A percentile compares a stretch with the other conserved stretches of the same genome.
phyloP scores from a whole-genome alignment of 2,329 filamentous ascomycete species.

The Rutstroemia sp. region DNA sequence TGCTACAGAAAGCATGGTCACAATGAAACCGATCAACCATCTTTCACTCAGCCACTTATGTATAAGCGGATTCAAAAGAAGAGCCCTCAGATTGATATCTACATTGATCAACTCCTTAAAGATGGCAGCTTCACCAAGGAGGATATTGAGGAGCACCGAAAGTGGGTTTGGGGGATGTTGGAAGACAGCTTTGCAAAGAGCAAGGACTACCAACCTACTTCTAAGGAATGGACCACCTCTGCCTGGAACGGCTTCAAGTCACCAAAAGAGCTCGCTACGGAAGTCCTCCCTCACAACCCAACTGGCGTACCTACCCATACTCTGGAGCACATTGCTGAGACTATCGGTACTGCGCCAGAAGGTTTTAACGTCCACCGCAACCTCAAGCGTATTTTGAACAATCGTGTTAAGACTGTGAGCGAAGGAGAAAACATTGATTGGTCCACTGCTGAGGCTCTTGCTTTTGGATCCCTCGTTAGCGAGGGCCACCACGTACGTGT shows the following conservation, averaged over 20 bases:
- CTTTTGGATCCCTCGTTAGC: slow-evolving; percentile 82
- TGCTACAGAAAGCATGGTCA: slow-evolving; percentile 99
- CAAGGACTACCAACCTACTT: slow-evolving; percentile 93
- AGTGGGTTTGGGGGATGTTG: slow-evolving; percentile 99
- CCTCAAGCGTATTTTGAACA: slow-evolving; percentile 88
- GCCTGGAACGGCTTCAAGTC: slow-evolving; percentile 99
- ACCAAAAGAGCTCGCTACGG: slow-evolving; percentile 91
- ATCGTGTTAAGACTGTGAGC: slow-evolving; percentile 82
- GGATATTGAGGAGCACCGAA: slow-evolving; percentile 97
- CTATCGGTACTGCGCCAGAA: slow-evolving; percentile 72
- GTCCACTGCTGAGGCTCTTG: slow-evolving; percentile 92
- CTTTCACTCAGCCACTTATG: slow-evolving; percentile 99
- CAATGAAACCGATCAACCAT: slow-evolving; percentile 99
- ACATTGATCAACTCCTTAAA: slow-evolving; percentile 81
- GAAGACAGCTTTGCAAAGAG: slow-evolving; percentile 96
- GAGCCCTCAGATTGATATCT: slow-evolving; percentile 79
- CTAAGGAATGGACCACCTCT: slow-evolving; percentile 97
- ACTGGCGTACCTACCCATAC: slow-evolving; percentile 70
- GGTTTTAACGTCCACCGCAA: slow-evolving; percentile 89
- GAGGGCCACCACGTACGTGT: slow-evolving; percentile 97
- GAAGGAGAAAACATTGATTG: slow-evolving; percentile 97
- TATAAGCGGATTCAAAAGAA: slow-evolving; percentile 94
- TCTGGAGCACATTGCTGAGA: slow-evolving; percentile 73
- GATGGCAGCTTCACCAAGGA: slow-evolving; percentile 96
- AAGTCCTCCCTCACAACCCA: slow-evolving; percentile 85